A percentile compares a stretch with the other conserved stretches of the same genome.
phyloP scores from a whole-genome alignment of 1,139 yeast genomes.

The Pichia sp. region DNA sequence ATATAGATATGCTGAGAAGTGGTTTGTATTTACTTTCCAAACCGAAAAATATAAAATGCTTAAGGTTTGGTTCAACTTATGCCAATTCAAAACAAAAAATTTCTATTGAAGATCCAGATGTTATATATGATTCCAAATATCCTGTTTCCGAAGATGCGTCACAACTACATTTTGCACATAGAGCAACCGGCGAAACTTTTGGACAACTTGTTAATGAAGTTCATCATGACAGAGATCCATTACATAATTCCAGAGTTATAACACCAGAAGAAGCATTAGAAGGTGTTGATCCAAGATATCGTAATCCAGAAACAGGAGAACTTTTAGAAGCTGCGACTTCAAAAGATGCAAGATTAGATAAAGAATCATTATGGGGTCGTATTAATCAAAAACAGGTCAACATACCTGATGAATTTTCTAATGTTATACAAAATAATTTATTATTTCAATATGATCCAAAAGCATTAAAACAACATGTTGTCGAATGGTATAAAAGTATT shows the following conservation, averaged over 20 bases:
- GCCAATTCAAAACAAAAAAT: conserved; percentile 3
- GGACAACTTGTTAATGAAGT: conserved; percentile 45
- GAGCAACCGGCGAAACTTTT: conserved; percentile 28
- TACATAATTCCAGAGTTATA: conserved; percentile 30
- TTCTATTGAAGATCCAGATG: conserved; percentile 22
- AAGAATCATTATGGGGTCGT: conserved; percentile 42
- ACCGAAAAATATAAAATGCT: neutral
- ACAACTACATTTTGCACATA: conserved; percentile 21
- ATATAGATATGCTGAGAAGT: no score
- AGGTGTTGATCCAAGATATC: conserved; percentile 26
- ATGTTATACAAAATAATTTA: conserved; percentile 54
- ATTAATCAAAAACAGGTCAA: conserved; percentile 39
- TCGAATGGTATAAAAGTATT: conserved; percentile 44
- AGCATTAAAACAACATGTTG: conserved; percentile 49
- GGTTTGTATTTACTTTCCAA: no score
- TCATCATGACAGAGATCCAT: conserved; percentile 28
- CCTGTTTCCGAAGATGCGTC: conserved; percentile 19
- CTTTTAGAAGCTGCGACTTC: conserved; percentile 36
- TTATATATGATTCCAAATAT: conserved; percentile 14
- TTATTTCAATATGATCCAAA: conserved; percentile 49
- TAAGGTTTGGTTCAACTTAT: neutral
- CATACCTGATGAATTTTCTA: conserved; percentile 49
- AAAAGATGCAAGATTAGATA: conserved; percentile 49
- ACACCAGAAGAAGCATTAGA: conserved; percentile 25
- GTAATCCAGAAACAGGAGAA: conserved; percentile 28